phyloP scores from a whole-genome alignment of 805 yeast species.

The Pichia sporocuriosa region DNA sequence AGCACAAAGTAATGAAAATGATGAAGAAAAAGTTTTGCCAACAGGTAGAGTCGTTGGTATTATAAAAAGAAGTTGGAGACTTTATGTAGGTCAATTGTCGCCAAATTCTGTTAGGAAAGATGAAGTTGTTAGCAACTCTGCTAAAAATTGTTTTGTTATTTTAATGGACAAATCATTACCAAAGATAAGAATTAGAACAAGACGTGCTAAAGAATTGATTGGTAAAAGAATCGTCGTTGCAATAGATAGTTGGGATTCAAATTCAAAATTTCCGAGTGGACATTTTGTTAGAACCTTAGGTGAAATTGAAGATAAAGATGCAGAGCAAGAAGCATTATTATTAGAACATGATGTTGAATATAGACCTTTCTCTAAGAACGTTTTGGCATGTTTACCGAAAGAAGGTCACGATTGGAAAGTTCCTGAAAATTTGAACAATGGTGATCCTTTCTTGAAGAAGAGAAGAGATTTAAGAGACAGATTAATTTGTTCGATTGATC shows the following conservation, averaged over 20 bases:
- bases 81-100: slow-evolving; percentile 89
- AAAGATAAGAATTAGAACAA: slow-evolving; percentile 75
- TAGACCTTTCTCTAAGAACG: slow-evolving; percentile 89
- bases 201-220: slow-evolving; percentile 74
- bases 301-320: slow-evolving; percentile 82
- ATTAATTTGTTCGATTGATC: slow-evolving; percentile 92
- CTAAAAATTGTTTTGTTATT: slow-evolving; percentile 73
- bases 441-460: slow-evolving; percentile 49
- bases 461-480: slow-evolving; percentile 85
- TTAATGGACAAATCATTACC: slow-evolving; percentile 90
- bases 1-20: slow-evolving; percentile 41
- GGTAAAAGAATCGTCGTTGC: slow-evolving; percentile 90
- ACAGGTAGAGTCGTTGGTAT: slow-evolving; percentile 90
- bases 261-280: slow-evolving; percentile 84
- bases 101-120: slow-evolving; percentile 58
- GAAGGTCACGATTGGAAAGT: slow-evolving; percentile 95
- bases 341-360: slow-evolving; percentile 96
- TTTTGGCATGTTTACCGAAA: slow-evolving; percentile 81
- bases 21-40: slow-evolving; percentile 60
- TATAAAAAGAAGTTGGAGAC: slow-evolving; percentile 87
- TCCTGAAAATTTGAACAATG: slow-evolving; percentile 54
- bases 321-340: slow-evolving; percentile 92
- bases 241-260: slow-evolving; percentile 86
- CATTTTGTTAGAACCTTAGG: slow-evolving; percentile 90
- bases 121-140: slow-evolving; percentile 51